Evolutionary conservation across 148 eudicot genomes (phyloP).

Genomic region (Amaranthus cruentus): DNA sequence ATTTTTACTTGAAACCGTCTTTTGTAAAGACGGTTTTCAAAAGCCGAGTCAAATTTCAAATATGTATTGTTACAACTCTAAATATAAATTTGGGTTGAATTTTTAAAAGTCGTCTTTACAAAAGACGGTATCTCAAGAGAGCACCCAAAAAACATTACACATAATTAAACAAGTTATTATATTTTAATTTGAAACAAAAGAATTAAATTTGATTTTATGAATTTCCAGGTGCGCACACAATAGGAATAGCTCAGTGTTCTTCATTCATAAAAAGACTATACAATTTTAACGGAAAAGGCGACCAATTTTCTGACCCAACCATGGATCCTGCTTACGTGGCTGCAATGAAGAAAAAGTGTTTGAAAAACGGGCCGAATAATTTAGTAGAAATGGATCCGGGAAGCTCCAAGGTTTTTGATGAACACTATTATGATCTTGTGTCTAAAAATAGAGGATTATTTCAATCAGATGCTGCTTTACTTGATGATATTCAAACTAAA

Average conservation of each 20-base stretch:
- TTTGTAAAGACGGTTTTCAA: no score
- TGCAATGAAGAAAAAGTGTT: constrained; percentile 33
- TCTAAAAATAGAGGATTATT: constrained; percentile 36
- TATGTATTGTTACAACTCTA: no score
- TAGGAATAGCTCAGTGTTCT: constrained; percentile 46
- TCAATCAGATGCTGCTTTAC: constrained; percentile 55
- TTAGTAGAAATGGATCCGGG: constrained; percentile 52
- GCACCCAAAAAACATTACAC: no score
- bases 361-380: constrained; percentile 12
- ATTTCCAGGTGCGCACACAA: constrained; percentile 54
- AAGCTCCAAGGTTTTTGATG: constrained; percentile 36
- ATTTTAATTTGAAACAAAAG: no score
- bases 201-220: background rate
- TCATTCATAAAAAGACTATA: constrained; percentile 36
- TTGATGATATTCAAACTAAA: constrained; percentile 27
- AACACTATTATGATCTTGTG: constrained; percentile 28
- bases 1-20: no score
- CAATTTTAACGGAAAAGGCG: constrained; percentile 57
- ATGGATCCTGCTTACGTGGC: constrained; percentile 36
- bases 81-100: no score
- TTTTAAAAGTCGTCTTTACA: no score
- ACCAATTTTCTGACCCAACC: constrained; percentile 41
- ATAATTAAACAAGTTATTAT: no score
- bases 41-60: no score
- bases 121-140: no score